Conservation (phyloP, 768 basidiomycete species). For the Hygrocybe coccinea region DNA sequence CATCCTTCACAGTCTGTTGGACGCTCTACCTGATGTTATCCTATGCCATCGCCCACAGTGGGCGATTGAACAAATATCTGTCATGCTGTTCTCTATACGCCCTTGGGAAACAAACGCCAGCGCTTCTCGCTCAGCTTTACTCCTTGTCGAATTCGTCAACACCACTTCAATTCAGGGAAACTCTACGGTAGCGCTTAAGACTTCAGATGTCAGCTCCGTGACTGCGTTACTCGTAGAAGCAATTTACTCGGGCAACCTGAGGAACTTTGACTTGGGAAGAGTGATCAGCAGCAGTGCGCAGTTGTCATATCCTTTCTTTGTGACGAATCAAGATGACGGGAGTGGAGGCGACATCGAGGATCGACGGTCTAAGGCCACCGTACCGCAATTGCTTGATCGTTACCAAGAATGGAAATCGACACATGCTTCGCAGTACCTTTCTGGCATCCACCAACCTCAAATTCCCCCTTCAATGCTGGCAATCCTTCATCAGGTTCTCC, state of each 20-base stretch:
- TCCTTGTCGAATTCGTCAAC: neutral
- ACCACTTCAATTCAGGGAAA: neutral
- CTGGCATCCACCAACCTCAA: slow-evolving; percentile 1
- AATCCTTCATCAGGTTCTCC: slow-evolving; percentile 12
- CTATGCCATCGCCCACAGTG: slow-evolving; percentile 1
- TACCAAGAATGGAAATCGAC: slow-evolving; percentile 15
- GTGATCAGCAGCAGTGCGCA: slow-evolving; percentile 5
- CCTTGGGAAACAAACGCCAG: neutral
- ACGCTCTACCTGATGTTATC: neutral
- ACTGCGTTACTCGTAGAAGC: slow-evolving; percentile 12
- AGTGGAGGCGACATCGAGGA: slow-evolving; percentile 19
- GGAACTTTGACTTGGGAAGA: slow-evolving; percentile 6
- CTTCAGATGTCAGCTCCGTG: slow-evolving; percentile 8
- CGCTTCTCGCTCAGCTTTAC: neutral
- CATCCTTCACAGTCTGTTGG: neutral
- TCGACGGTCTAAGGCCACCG: slow-evolving; percentile 12
- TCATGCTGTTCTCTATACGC: neutral
- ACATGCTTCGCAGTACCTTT: slow-evolving; percentile 7
- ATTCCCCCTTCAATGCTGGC: slow-evolving; percentile 10
- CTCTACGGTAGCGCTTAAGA: slow-evolving; percentile 4
- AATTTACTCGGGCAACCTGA: slow-evolving; percentile 13
- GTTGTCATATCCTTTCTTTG: slow-evolving; percentile 13
- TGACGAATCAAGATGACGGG: slow-evolving; percentile 10
- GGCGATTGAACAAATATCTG: neutral
- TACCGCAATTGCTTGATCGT: slow-evolving; percentile 9